Evolutionary conservation across 2,329 filamentous ascomycete species (phyloP).

Genomic region (Aspergillus melleus): DNA sequence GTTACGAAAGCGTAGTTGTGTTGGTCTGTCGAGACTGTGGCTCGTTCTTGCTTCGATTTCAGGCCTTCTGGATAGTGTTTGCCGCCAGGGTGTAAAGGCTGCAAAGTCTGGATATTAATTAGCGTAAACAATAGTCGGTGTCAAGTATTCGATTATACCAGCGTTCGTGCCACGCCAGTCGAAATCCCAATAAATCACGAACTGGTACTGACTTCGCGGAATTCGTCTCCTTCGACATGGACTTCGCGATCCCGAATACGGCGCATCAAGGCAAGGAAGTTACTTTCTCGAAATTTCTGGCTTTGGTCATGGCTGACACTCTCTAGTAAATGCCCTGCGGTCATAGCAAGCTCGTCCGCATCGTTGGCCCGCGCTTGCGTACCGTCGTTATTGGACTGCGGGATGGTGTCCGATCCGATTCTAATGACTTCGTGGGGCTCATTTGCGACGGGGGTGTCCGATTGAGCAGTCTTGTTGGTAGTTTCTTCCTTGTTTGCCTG

Average conservation of each 20-base stretch:
- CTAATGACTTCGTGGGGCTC: constrained; percentile 28
- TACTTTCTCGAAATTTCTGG: constrained; percentile 75
- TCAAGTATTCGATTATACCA: constrained; percentile 38
- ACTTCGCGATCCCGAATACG: constrained; percentile 71
- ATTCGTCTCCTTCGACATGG: constrained; percentile 67
- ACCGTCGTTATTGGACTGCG: constrained; percentile 34
- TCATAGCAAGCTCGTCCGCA: constrained; percentile 68
- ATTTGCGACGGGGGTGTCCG: constrained; percentile 11
- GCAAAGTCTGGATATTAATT: constrained; percentile 37
- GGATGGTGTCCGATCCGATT: constrained; percentile 47
- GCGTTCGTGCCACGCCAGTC: constrained; percentile 35
- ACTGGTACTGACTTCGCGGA: constrained; percentile 48
- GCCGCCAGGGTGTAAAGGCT: constrained; percentile 50
- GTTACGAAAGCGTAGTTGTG: constrained; percentile 6
- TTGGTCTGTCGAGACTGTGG: constrained; percentile 11
- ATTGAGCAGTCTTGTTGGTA: constrained; percentile 19
- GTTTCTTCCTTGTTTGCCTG: constrained; percentile 15
- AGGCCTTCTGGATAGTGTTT: constrained; percentile 43
- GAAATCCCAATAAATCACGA: constrained; percentile 39
- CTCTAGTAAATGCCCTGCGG: constrained; percentile 69
- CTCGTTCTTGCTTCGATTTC: constrained; percentile 3
- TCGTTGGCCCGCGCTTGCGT: constrained; percentile 43
- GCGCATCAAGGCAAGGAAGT: constrained; percentile 75
- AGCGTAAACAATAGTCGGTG: constrained; percentile 34
- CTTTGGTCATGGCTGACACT: constrained; percentile 68